Evolutionary conservation across 2,329 filamentous ascomycete genomes (phyloP).

Genomic region (Phyllosticta paracitricarpa): DNA sequence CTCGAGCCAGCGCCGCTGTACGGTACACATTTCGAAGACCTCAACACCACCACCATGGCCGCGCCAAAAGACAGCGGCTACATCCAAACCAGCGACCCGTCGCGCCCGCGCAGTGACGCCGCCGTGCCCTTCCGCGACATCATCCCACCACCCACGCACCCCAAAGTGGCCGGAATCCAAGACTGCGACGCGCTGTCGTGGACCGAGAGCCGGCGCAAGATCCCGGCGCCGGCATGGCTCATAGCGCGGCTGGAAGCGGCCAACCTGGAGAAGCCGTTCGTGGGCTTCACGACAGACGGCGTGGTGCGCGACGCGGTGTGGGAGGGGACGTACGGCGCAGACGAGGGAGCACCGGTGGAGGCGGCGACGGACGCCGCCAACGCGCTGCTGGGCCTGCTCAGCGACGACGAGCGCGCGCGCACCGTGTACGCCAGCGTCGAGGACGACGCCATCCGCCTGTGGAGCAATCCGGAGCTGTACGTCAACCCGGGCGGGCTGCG

Average conservation of each 20-base stretch:
- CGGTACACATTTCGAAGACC: background rate
- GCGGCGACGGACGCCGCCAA: background rate
- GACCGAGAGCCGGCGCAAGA: conserved; percentile 14
- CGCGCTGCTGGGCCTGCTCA: background rate
- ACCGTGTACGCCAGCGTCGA: background rate
- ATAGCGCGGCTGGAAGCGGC: conserved; percentile 28
- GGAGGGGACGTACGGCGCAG: conserved; percentile 3
- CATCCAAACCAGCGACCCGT: conserved; percentile 8
- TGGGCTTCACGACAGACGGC: conserved; percentile 61
- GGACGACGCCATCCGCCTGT: conserved; percentile 9
- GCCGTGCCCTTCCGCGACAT: conserved; percentile 12
- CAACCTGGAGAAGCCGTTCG: conserved; percentile 52
- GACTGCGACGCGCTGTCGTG: conserved; percentile 8
- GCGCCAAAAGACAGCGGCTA: conserved; percentile 23
- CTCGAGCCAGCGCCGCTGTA: too few species aligned
- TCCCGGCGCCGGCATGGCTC: conserved; percentile 51
- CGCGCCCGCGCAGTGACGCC: conserved; percentile 7
- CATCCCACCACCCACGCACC: conserved; percentile 10
- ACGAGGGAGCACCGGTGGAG: conserved; percentile 9
- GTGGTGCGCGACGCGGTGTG: conserved; percentile 15
- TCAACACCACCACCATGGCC: background rate
- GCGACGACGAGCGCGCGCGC: background rate
- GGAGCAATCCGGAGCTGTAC: conserved; percentile 11
- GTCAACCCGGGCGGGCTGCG: conserved; percentile 11
- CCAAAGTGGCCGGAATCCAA: conserved; percentile 10